Base-by-base conservation (phyloP, 257 asterid species). In the Petrea volubilis region DNA sequence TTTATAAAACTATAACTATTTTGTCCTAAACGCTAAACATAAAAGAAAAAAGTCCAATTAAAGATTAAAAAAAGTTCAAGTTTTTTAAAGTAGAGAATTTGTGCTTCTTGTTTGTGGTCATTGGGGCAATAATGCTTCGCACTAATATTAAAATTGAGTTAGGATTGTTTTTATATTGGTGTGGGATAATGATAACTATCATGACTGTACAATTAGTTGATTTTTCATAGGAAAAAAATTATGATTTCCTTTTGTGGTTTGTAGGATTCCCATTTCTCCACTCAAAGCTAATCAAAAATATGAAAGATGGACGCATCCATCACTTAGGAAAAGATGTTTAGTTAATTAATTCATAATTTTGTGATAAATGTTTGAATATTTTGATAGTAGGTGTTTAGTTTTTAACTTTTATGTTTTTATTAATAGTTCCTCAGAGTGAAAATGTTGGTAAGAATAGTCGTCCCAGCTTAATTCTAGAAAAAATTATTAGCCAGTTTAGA, bases 251-350 rank as follows among this genome's bases (percentile, higher is more conserved):
- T 33, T n/a, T 57, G 13, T 34, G 81, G 77, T 2, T 31, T 67
- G 75, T 73, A 68, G 76, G 75, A 73, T 78, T 73, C 73, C 72
- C 64, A 77, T 50, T 73, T 67, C 60, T 66, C 51, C 71, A 71
- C 55, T 60, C 65, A 21, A 21, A 38, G 50, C 53, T 13, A 40
- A 38, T 40, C 68, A 40, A 24, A 15, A 25, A 13, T 55, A 40
- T 53, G 40, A 24, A 38, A 0, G 5, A 47, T 60, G 18, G 58
- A 73, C 31, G 67, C 44, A 65, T 21, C 60, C 3, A 29, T 56
- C 68, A 44, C 67, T 64, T 25, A n/a, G 6, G 11, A 0, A 43
- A 0, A 28, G 6, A 44, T 41, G 27, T 29, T 40, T 25, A 38
- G 2, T 18, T 53, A 10, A 36, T 55, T 24, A 3, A 13, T 68